phyloP scores from a whole-genome alignment of 306 rosid species.

The Astragalus membranaceus region DNA sequence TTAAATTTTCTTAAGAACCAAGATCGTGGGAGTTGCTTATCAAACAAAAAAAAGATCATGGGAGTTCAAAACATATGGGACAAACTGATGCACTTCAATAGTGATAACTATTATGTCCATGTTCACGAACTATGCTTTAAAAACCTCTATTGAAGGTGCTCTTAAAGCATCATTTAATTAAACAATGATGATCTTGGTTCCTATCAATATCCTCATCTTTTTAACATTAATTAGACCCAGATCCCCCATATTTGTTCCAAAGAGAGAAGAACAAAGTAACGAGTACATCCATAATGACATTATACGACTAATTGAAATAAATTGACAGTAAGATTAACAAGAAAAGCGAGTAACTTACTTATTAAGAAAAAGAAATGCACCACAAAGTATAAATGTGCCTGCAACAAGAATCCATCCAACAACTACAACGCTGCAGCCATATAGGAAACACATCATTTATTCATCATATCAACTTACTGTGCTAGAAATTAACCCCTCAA shows the following conservation, averaged over 20 bases:
- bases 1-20: no score
- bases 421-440: slow-evolving; percentile 44
- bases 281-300: not conserved
- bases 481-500: not conserved
- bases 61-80: no score
- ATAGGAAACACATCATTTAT: slow-evolving; percentile 9
- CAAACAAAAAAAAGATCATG: no score
- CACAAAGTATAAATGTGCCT: slow-evolving; percentile 45
- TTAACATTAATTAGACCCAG: not conserved
- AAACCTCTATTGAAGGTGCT: no score
- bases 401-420: slow-evolving; percentile 63
- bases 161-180: no score
- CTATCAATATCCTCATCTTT: no score
- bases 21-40: no score
- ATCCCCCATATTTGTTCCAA: not conserved
- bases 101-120: no score
- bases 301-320: not conserved
- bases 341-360: slow-evolving; percentile 42
- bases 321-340: not conserved
- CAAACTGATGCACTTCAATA: no score
- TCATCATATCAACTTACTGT: not conserved
- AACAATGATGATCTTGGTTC: no score
- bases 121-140: no score
- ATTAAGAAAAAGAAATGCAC: slow-evolving; percentile 54
- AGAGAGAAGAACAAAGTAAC: not conserved